Evolutionary conservation across 345 rosid genomes (phyloP), one percentile per base, ranked within the genome.

Genomic region (Diplotaxis tenuifolia): DNA sequence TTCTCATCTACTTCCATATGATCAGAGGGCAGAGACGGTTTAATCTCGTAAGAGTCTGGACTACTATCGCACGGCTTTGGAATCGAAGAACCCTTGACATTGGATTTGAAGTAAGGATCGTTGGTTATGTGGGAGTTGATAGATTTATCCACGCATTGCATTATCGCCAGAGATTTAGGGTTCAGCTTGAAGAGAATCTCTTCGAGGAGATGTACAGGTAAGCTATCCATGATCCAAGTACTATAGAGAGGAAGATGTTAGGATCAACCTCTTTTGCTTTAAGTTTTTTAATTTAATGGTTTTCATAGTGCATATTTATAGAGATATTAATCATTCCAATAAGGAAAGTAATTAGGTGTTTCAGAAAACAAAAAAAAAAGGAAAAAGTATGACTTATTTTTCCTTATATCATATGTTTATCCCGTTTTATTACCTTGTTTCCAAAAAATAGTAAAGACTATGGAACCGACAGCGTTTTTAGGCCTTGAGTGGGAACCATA

Each of bases 101-200:
- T 16, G 54, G 54, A 47, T 16, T 47, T 47, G 54, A 47, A 57
- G 14, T 28, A 40, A 0, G 42, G 65, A 16, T 70, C 42, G n/a
- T 28, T 15, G 36, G 36, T 18, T 16, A 64, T 38, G 21, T 22
- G 55, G 4, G 40, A 36, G 12, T 22, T 10, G 50, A 61, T 1
- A 31, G 25, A 61, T 55, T 12, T 73, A 0, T 25, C 28, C 0
- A 62, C 40, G 32, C 76, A 64, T 64, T 3, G 54, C 29, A 62
- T 12, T 42, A 14, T 55, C 16, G 34, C 45, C 9, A 73, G 12
- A 55, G 71, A 56, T 23, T 65, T 73, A 22, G 15, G 71, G 19
- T 64, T 29, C 12, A 65, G 6, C 6, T 15, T 27, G 47, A 65
- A 73, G 58, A 73, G 36, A 19, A 73, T 28, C 47, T 65, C 54